These are phyloP conservation scores for Lippia alba DNA, from an alignment of 305 asterid genomes.

Conservation along the genomic window DNA sequence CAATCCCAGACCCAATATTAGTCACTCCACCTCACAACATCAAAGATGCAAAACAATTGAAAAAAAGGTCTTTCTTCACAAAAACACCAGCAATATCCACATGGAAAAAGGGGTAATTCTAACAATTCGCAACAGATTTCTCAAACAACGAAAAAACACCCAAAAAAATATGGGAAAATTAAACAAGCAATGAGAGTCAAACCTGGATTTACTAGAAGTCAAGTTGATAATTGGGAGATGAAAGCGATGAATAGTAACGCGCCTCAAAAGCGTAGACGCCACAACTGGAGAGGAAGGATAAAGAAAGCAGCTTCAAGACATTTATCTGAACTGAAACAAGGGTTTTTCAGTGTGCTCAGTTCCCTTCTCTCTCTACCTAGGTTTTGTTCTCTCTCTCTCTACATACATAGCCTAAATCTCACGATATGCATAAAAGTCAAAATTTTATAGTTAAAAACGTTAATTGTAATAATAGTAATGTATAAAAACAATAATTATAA, in stretches of 20 bases:
- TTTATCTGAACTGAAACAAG: conserved; percentile 18
- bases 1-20: not conserved
- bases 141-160: not conserved
- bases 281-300: conserved; percentile 35
- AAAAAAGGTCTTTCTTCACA: not conserved
- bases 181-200: not conserved
- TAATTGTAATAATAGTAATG: no score
- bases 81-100: conserved; percentile 1
- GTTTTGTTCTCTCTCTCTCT: not conserved
- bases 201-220: conserved; percentile 36
- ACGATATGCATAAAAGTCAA: no score
- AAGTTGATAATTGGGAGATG: conserved; percentile 1
- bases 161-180: not conserved
- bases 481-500: no score
- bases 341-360: conserved; percentile 25
- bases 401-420: no score
- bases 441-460: no score
- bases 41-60: not conserved
- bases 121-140: not conserved
- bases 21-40: not conserved
- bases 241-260: conserved; percentile 30
- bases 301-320: not conserved
- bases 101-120: not conserved
- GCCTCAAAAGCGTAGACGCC: conserved; percentile 41
- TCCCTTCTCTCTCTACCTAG: not conserved